Evolutionary conservation across 192 early-diverging fungal species (phyloP).

Genomic region (Coemansia umbellata): DNA sequence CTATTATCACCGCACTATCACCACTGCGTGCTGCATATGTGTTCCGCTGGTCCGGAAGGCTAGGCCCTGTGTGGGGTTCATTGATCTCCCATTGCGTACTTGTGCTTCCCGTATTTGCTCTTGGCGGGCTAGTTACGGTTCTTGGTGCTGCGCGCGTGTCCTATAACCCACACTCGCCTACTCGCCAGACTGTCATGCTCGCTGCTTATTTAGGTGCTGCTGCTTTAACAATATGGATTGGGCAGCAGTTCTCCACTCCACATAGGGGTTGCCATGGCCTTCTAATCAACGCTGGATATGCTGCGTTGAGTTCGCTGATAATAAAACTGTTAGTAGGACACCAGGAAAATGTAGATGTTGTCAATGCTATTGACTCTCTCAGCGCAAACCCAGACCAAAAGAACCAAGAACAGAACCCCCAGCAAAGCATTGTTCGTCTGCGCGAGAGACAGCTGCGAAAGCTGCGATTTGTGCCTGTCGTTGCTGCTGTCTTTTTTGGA

Average conservation of each 20-base stretch:
- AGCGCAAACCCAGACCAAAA: neutral
- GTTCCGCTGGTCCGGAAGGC: slow-evolving; percentile 52
- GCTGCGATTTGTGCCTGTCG: slow-evolving; percentile 18
- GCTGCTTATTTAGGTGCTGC: slow-evolving; percentile 7
- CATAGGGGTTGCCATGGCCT: slow-evolving; percentile 22
- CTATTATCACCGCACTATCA: slow-evolving; percentile 50
- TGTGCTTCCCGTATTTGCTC: slow-evolving; percentile 51
- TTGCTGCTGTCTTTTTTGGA: slow-evolving; percentile 6
- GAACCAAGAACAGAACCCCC: neutral
- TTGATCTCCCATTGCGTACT: slow-evolving; percentile 55
- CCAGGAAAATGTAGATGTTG: slow-evolving; percentile 17
- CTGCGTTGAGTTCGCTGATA: slow-evolving; percentile 18
- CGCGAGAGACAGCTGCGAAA: slow-evolving; percentile 10
- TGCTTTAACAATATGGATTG: slow-evolving; percentile 12
- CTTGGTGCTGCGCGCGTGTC: slow-evolving; percentile 38
- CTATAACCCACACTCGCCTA: slow-evolving; percentile 7
- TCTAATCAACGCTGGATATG: slow-evolving; percentile 19
- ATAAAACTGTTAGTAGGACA: slow-evolving; percentile 29
- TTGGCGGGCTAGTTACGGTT: slow-evolving; percentile 49
- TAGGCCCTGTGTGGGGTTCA: slow-evolving; percentile 60
- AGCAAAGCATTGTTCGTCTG: neutral
- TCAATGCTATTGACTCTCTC: neutral
- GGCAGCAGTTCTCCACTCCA: neutral
- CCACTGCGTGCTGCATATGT: slow-evolving; percentile 45
- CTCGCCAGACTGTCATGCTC: slow-evolving; percentile 4